Evolutionary conservation across 163 green algal genomes (phyloP), one percentile per base, ranked within the genome.

Genomic region (Scenedesmus sp.): DNA sequence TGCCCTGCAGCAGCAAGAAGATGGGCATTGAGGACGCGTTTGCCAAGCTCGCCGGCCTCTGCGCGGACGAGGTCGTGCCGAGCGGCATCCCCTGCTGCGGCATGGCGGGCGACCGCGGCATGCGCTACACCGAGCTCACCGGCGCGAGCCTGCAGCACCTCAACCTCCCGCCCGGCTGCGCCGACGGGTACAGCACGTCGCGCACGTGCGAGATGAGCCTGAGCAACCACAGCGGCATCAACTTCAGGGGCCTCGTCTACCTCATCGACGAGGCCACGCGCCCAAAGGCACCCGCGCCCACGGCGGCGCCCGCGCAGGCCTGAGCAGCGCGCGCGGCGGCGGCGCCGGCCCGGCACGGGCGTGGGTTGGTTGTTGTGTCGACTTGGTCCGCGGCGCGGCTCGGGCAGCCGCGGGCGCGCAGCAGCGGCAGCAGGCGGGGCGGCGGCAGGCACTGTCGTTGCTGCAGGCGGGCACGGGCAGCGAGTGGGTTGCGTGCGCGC

Each of bases 1-100:
- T 98, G 63, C 94, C 95, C 63, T 99, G 95, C 92, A 96, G 90
- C 34, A 96, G 91, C 82, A 99, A 99, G 90, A 98, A 99, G 91
- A 97, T 99, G 92, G 95, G 95, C 80, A 92, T 97, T 54, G 91
- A 97, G 87, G 85, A 92, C 44, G 83, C 88, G 13, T 97, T 98
- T 84, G 83, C 86, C 67, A 93, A 96, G 85, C 79, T 94, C 39
- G 84, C 89, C 1, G 26, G 51, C 45, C 85, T 91, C 71, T 97
- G 93, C 71, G 89, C 93, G 0, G 53, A 93, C 17, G 81, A 93
- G 36, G 93, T 99, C 31, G 87, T 93, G 1, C 88, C 88, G 63
- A 91, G 84, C 0, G 92, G 92, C 80, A 91, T 98, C 60, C 93
- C 94, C 47, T 98, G 94, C 89, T 98, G 94, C 86, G 95, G 95